Evolutionary conservation across 208 protist genomes (phyloP), one percentile per base, ranked within the genome.

Genomic region (Vickermania spadyakhi): DNA sequence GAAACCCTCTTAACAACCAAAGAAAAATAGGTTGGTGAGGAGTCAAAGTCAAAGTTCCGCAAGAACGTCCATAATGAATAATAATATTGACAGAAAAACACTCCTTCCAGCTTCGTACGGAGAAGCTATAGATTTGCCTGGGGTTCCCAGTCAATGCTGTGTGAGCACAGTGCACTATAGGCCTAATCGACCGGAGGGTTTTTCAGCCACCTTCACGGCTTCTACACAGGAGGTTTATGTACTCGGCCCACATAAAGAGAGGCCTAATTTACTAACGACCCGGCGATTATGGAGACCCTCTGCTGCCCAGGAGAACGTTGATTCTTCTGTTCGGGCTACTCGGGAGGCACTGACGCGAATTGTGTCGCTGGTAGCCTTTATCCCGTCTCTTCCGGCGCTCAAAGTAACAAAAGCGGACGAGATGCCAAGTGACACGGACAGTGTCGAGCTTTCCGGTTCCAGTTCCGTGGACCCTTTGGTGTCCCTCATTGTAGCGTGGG

Each of bases 101-200:
- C 53, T 69, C 0, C 62, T 86, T 29, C 79, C 85, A 13, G 66
- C 57, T 27, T 75, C 79, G 5, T 89, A 81, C 51, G 85, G 81
- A 23, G 82, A 93, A 65, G 77, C 74, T 28, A 84, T 62, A n/a
- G 77, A 68, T 7, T 64, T 93, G 11, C 77, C 86, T 1, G 86
- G 86, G 30, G 70, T 78, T 13, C 77, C 86, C 0, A 65, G 64
- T 18, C 71, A 89, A 1, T 81, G 81, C 22, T 93, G 86, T 59
- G 80, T 85, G 1, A 66, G 79, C 2, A 60, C 75, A n/a, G 61
- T 93, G 18, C 49, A 66, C 25, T 81, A 71, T 65, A 3, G 45
- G 14, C 67, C 69, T 4, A 27, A 55, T 36, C 42, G 13, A 2
- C 25, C 30, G 1, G 45, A 58, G 28, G 72, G 71, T 31, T 79